phyloP scores from a whole-genome alignment of 805 yeast species.

The Hanseniaspora lindneri region DNA sequence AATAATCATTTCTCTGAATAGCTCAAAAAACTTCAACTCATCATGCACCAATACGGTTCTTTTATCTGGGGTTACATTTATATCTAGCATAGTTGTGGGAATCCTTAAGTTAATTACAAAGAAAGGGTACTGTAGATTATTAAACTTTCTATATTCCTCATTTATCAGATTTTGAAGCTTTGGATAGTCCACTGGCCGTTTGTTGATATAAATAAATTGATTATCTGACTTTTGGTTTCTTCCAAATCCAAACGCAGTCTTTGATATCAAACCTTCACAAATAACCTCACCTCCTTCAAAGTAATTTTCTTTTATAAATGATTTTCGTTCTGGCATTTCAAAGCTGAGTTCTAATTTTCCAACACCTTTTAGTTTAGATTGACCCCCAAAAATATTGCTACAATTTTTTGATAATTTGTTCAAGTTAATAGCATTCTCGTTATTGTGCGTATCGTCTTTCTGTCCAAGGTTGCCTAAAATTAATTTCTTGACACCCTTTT shows the following conservation, averaged over 20 bases:
- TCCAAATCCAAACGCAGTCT: conserved; percentile 68
- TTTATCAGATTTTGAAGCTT: conserved; percentile 47
- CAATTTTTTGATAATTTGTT: conserved; percentile 43
- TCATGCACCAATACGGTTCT: conserved; percentile 55
- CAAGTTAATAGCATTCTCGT: conserved; percentile 31
- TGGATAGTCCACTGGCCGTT: conserved; percentile 57
- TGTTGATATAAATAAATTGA: conserved; percentile 63
- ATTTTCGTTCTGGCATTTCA: conserved; percentile 20
- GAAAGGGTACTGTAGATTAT: conserved; percentile 62
- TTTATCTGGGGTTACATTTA: conserved; percentile 89
- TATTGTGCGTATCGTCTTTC: conserved; percentile 26
- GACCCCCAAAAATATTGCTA: conserved; percentile 57
- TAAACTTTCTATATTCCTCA: conserved; percentile 62
- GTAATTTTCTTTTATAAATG: conserved; percentile 18
- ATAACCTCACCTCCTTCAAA: conserved; percentile 18
- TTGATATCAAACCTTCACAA: conserved; percentile 57
- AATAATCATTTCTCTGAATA: conserved; percentile 40
- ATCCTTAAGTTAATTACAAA: conserved; percentile 50
- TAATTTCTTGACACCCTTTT: conserved; percentile 37
- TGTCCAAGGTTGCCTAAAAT: conserved; percentile 34
- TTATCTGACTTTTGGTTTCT: conserved; percentile 53
- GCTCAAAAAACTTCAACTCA: conserved; percentile 49
- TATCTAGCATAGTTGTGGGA: conserved; percentile 47
- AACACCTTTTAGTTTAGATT: conserved; percentile 44
- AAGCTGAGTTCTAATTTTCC: conserved; percentile 37